Conservation (phyloP, 345 rosid species). For the Citrus mangshanensis region DNA sequence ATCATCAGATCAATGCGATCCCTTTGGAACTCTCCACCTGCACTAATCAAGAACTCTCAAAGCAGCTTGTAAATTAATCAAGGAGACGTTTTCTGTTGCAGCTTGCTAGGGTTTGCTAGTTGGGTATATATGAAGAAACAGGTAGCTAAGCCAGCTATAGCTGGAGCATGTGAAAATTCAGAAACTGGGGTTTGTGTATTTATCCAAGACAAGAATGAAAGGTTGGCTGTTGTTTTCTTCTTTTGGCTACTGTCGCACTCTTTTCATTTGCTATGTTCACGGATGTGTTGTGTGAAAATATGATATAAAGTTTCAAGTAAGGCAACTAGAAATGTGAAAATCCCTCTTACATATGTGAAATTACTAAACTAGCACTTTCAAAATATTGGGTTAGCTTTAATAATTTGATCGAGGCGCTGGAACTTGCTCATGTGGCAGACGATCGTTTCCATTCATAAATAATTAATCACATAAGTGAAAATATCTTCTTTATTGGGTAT, state of each 20-base stretch:
- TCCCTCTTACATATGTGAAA: background rate
- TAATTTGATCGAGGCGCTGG: too few relatives aligned
- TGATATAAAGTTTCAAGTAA: background rate
- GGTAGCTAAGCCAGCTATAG: background rate
- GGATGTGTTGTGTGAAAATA: conserved; percentile 2
- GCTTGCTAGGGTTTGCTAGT: background rate
- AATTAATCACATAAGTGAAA: too few relatives aligned
- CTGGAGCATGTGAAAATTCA: background rate
- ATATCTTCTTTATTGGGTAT: background rate
- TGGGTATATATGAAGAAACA: background rate
- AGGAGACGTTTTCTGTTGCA: background rate
- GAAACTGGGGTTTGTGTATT: conserved; percentile 10
- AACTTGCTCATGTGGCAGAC: background rate
- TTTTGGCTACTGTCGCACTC: background rate
- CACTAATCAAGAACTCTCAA: conserved; percentile 25
- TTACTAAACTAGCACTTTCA: conserved; percentile 12
- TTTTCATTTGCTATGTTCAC: conserved; percentile 1
- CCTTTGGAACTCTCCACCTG: conserved; percentile 66
- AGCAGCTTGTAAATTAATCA: background rate
- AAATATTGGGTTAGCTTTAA: background rate
- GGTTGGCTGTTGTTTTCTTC: background rate
- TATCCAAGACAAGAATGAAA: conserved; percentile 10
- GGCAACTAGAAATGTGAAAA: conserved; percentile 5
- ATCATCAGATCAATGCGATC: conserved; percentile 69
- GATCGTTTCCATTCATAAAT: background rate